Evolutionary conservation across 768 basidiomycete species (phyloP), one percentile per base, ranked within the genome.

Genomic region (Fistulinella prunicolor): DNA sequence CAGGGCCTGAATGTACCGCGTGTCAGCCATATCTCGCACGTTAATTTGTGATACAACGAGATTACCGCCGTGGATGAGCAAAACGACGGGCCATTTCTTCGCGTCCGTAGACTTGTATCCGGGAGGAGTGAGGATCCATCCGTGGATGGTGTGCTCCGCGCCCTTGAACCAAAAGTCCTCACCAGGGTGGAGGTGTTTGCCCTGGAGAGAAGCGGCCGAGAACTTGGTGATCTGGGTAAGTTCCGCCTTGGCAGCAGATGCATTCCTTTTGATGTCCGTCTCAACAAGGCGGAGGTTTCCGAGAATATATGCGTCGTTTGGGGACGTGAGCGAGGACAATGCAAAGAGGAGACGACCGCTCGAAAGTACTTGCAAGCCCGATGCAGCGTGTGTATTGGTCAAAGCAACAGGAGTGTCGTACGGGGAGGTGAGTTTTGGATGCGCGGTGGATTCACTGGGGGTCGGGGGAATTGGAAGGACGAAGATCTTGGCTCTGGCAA

Each of bases 141-240:
- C 93, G 38, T 96, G 94, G 14, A 97, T 83, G 24, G 79, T 60
- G 63, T 77, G 79, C 55, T 85, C 69, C 3, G 89, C 89, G 9
- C 95, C 95, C 50, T 81, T 78, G 72, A 96, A 97, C 83, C 85
- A 92, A 61, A 97, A 89, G 48, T 89, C 83, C 57, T 94, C 85
- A 13, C 86, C 89, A 8, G 65, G 59, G 47, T 72, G 70, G 32
- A 95, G 72, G 20, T 68, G 47, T 66, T 86, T 90, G 8, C 70
- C 76, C 42, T 75, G 67, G 42, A 93, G 66, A 6, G 73, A 74
- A 9, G 73, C 63, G 35, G 71, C 73, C 0, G 86, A 77, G 64
- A 95, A 84, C 32, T 67, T 58, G 3, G 94, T 91, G 34, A 94
- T 59, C 54, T 80, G 81, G 16, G 73, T 66, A 2, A 80, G 64